These are phyloP conservation scores for Pholiota microspora DNA, from an alignment of 768 basidiomycete genomes.

Conservation along the genomic window DNA sequence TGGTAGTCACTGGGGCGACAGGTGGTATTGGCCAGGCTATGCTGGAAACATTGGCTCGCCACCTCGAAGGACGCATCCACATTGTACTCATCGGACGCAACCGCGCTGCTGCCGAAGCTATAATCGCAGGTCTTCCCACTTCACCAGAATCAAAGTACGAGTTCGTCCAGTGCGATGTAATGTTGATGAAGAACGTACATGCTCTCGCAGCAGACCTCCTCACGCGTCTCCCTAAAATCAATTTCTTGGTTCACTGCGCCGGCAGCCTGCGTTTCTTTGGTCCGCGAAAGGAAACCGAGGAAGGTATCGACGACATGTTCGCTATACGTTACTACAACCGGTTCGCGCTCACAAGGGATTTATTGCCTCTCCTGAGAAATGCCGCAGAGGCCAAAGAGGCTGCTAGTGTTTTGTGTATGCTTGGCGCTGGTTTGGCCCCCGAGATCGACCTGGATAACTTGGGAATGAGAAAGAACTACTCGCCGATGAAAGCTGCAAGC, in stretches of 20 bases:
- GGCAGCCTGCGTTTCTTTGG: slow-evolving; percentile 27
- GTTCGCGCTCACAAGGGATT: slow-evolving; percentile 37
- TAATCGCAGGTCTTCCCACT: slow-evolving; percentile 28
- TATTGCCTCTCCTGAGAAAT: slow-evolving; percentile 33
- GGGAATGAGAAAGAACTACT: slow-evolving; percentile 34
- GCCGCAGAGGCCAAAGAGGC: slow-evolving; percentile 36
- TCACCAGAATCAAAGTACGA: slow-evolving; percentile 22
- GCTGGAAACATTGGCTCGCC: slow-evolving; percentile 31
- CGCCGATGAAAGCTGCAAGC: slow-evolving; percentile 21
- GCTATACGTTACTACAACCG: slow-evolving; percentile 39
- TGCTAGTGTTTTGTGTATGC: slow-evolving; percentile 35
- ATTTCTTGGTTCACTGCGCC: slow-evolving; percentile 37
- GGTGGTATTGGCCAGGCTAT: slow-evolving; percentile 33
- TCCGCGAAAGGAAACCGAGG: slow-evolving; percentile 36
- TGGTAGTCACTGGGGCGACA: slow-evolving; percentile 27
- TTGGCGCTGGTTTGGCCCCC: slow-evolving; percentile 26
- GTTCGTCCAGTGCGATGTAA: slow-evolving; percentile 39
- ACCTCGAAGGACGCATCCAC: slow-evolving; percentile 38
- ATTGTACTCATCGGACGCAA: slow-evolving; percentile 42
- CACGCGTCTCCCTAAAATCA: slow-evolving; percentile 32
- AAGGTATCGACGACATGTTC: slow-evolving; percentile 40
- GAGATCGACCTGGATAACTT: slow-evolving; percentile 36
- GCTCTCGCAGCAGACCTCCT: slow-evolving; percentile 26
- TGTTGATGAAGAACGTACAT: slow-evolving; percentile 37
- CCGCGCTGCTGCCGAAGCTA: slow-evolving; percentile 31